phyloP scores from a whole-genome alignment of 768 basidiomycete genomes.

The Rhodotorula kratochvilovae region DNA sequence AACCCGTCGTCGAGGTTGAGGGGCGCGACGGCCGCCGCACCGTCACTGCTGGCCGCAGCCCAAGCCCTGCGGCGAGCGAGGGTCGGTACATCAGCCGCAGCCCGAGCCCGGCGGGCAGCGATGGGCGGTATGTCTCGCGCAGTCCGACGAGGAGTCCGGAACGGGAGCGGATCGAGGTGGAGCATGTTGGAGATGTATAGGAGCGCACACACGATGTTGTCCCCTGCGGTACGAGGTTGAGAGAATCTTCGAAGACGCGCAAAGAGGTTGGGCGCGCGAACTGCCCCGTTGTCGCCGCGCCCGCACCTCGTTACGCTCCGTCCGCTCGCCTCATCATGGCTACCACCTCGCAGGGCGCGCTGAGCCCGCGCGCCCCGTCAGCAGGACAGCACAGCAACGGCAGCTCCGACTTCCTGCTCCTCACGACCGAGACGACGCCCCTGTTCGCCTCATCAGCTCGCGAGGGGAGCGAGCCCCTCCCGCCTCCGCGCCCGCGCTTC shows the following conservation, averaged over 20 bases:
- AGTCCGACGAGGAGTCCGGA: conserved; percentile 35
- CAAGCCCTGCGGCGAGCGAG: neutral
- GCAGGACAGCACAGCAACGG: neutral
- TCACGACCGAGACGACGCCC: neutral
- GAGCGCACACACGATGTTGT: neutral
- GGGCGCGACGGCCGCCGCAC: neutral
- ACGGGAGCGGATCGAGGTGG: conserved; percentile 25
- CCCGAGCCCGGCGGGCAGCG: conserved; percentile 27
- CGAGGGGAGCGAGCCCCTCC: neutral
- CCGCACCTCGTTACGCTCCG: too few relatives aligned
- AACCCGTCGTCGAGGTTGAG: conserved; percentile 11
- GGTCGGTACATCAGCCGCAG: conserved; percentile 35
- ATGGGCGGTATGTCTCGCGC: conserved; percentile 23
- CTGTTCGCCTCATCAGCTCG: neutral
- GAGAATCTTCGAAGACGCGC: too few relatives aligned
- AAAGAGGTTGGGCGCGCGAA: too few relatives aligned
- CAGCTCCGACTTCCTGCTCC: neutral
- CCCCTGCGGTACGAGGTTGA: neutral
- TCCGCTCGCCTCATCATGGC: too few relatives aligned
- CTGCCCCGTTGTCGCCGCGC: too few relatives aligned
- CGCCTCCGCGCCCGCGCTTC: conserved; percentile 16
- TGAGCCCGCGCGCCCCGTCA: neutral
- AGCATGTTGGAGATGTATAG: conserved; percentile 31
- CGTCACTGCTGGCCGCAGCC: neutral
- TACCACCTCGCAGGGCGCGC: too few relatives aligned